These are phyloP conservation scores for Penicillium arizonense DNA, from an alignment of 495 filamentous ascomycete species.

Conservation along the genomic window DNA sequence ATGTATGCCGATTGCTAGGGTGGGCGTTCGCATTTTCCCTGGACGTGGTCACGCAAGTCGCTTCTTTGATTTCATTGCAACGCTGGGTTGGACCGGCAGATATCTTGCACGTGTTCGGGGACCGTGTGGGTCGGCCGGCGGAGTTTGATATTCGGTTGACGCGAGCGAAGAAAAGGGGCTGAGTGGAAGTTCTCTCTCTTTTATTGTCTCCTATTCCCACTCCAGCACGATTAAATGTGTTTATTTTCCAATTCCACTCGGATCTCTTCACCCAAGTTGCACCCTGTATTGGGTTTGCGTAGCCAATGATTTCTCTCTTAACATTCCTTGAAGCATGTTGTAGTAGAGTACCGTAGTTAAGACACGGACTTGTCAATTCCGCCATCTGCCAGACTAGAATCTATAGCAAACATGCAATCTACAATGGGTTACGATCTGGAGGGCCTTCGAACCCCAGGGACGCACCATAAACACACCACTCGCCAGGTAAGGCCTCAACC, in stretches of 20 bases:
- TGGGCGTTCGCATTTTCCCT: constrained; percentile 41
- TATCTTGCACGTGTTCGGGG: constrained; percentile 39
- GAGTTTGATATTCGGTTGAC: constrained; percentile 53
- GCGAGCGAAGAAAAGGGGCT: constrained; percentile 46
- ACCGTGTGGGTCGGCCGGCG: constrained; percentile 45
- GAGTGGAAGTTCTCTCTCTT: constrained; percentile 52
- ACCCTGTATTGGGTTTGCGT: constrained; percentile 6
- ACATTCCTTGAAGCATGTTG: background rate
- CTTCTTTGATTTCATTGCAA: constrained; percentile 40
- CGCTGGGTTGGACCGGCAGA: constrained; percentile 42
- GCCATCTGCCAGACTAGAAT: too few relatives aligned
- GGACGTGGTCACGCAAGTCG: constrained; percentile 42
- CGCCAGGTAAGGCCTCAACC: too few relatives aligned
- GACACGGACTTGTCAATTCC: background rate
- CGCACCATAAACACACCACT: too few relatives aligned
- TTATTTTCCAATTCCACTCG: constrained; percentile 32
- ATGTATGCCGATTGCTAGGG: constrained; percentile 21
- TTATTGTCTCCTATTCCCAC: constrained; percentile 49
- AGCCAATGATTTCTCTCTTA: constrained; percentile 11
- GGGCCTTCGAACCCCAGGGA: too few relatives aligned
- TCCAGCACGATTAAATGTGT: constrained; percentile 50
- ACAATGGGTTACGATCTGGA: too few relatives aligned
- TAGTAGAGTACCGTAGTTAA: background rate
- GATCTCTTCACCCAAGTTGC: background rate
- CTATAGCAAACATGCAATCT: too few relatives aligned